These are phyloP conservation scores for Ophiostoma perfectum DNA, from an alignment of 2,329 filamentous ascomycete genomes.

Conservation along the genomic window DNA sequence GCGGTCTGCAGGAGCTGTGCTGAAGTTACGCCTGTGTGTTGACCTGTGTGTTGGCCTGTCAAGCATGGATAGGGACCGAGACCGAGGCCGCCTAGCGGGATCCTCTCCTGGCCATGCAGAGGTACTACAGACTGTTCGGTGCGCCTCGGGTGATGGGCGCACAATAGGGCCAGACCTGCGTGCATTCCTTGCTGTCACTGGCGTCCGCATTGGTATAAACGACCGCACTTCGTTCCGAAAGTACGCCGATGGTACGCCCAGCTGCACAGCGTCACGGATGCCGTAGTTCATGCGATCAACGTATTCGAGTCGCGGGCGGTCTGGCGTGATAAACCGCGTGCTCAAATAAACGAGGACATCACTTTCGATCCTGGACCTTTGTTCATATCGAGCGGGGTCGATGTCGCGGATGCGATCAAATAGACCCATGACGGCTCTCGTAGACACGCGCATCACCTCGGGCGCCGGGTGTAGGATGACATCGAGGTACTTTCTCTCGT, in stretches of 20 bases:
- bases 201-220: no score
- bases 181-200: no score
- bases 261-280: conserved; percentile 34
- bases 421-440: no score
- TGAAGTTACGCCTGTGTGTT: no score
- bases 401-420: no score
- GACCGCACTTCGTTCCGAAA: neutral
- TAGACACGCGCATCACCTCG: neutral
- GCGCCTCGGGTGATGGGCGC: no score
- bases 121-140: neutral
- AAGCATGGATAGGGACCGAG: neutral
- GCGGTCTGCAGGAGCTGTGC: neutral
- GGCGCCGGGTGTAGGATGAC: conserved; percentile 29
- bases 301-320: conserved; percentile 38
- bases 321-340: conserved; percentile 32
- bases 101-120: neutral
- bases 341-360: conserved; percentile 38
- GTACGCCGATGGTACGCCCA: conserved; percentile 29
- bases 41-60: neutral
- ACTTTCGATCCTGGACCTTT: neutral
- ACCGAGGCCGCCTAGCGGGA: neutral
- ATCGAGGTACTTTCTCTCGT: conserved; percentile 32
- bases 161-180: no score
- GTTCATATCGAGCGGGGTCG: neutral
- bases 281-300: conserved; percentile 38